Evolutionary conservation across 225 moss, liverwort and hornwort species (phyloP).

Genomic region (Physcomitrellopsis africana): DNA sequence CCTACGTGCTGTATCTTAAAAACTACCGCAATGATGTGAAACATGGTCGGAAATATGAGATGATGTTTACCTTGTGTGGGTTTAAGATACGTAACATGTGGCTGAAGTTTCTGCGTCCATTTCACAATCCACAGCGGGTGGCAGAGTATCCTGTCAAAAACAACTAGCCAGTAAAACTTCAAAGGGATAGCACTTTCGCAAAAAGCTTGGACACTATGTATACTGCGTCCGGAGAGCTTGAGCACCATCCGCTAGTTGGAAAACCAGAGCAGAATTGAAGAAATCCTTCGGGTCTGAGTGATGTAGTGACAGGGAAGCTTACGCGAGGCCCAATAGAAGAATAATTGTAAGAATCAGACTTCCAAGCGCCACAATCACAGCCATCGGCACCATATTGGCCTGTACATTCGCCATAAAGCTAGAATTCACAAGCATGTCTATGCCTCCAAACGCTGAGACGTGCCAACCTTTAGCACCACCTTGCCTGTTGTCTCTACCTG

Average conservation of each 20-base stretch:
- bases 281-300: no score
- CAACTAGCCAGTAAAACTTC: background rate
- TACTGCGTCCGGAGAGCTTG: background rate
- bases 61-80: conserved; percentile 31
- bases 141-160: conserved; percentile 43
- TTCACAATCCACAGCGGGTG: conserved; percentile 45
- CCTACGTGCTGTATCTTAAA: background rate
- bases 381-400: conserved; percentile 35
- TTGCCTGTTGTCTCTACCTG: conserved; percentile 25
- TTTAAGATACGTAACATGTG: conserved; percentile 39
- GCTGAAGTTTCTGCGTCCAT: conserved; percentile 43
- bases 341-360: conserved; percentile 17
- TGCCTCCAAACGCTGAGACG: conserved; percentile 8
- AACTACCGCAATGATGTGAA: background rate
- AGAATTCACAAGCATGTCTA: conserved; percentile 37
- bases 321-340: conserved; percentile 40
- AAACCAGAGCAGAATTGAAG: no score
- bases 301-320: conserved; percentile 7
- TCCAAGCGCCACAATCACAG: conserved; percentile 39
- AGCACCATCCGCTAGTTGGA: background rate
- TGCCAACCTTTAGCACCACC: conserved; percentile 24
- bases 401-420: conserved; percentile 49
- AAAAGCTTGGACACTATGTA: background rate
- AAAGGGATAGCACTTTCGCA: background rate
- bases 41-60: background rate